A percentile compares a stretch with the other conserved stretches of the same genome.
These are phyloP conservation scores for Lachnellula suecica DNA, from an alignment of 2,329 filamentous ascomycete genomes.

Conservation along the genomic window DNA sequence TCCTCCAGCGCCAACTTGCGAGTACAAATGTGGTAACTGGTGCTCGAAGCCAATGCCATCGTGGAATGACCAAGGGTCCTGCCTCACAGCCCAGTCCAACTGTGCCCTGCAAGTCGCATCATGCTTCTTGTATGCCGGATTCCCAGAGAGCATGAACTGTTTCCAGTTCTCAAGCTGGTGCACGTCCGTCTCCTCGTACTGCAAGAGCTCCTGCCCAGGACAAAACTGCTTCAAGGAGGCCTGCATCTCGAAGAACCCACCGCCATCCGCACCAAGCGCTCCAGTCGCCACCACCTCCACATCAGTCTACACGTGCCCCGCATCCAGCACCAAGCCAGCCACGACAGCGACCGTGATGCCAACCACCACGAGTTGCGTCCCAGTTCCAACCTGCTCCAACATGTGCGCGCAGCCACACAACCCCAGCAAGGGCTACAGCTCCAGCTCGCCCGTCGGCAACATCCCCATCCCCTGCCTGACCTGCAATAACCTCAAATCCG, in stretches of 20 bases:
- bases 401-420: conserved; percentile 54
- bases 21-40: conserved; percentile 56
- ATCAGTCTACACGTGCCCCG: conserved; percentile 34
- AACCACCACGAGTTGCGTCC: conserved; percentile 37
- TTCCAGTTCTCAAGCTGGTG: conserved; percentile 53
- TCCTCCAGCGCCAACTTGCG: conserved; percentile 46
- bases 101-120: conserved; percentile 46
- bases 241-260: conserved; percentile 43
- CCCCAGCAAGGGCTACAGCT: conserved; percentile 65
- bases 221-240: conserved; percentile 41
- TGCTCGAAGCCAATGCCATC: conserved; percentile 49
- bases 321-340: not conserved
- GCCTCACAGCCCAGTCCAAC: conserved; percentile 40
- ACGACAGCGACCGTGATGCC: conserved; percentile 25
- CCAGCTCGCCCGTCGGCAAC: conserved; percentile 55
- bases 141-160: conserved; percentile 48
- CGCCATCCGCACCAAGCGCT: conserved; percentile 33
- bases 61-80: conserved; percentile 44
- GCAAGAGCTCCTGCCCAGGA: conserved; percentile 36
- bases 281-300: conserved; percentile 40
- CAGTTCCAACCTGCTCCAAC: conserved; percentile 44
- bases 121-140: conserved; percentile 52
- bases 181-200: conserved; percentile 44
- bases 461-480: conserved; percentile 52
- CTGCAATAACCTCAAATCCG: conserved; percentile 50